These are phyloP conservation scores for Paradendryphiella salina DNA, from an alignment of 2,329 filamentous ascomycete species.

Conservation along the genomic window DNA sequence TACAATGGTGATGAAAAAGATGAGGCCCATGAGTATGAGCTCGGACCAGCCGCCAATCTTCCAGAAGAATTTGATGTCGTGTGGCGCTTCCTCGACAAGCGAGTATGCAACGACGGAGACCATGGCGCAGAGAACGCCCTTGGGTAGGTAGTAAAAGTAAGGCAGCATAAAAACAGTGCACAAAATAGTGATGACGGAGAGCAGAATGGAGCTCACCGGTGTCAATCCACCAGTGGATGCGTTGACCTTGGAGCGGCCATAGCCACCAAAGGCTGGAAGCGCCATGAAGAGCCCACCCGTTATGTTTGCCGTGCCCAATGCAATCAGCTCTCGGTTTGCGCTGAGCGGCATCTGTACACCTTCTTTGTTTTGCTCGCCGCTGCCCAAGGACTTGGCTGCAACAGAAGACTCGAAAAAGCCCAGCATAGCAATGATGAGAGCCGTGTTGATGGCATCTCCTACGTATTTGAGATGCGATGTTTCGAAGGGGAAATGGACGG, in stretches of 20 bases:
- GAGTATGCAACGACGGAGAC: constrained; percentile 95
- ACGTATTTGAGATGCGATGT: constrained; percentile 77
- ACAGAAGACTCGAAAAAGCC: constrained; percentile 99
- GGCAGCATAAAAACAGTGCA: constrained; percentile 82
- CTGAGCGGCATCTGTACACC: constrained; percentile 81
- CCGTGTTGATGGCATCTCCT: constrained; percentile 82
- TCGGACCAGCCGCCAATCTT: constrained; percentile 85
- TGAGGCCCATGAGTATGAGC: constrained; percentile 81
- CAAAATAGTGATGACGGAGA: constrained; percentile 79
- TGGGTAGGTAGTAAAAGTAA: constrained; percentile 95
- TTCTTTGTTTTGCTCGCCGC: constrained; percentile 57
- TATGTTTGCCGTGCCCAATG: constrained; percentile 88
- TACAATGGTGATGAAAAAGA: constrained; percentile 90
- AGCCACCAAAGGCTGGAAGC: constrained; percentile 91
- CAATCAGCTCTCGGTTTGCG: constrained; percentile 90
- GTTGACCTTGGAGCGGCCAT: constrained; percentile 95
- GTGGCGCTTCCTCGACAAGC: constrained; percentile 90
- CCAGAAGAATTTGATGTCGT: constrained; percentile 88
- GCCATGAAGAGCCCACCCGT: constrained; percentile 89
- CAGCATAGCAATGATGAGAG: constrained; percentile 88
- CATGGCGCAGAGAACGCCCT: constrained; percentile 90
- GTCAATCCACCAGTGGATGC: constrained; percentile 87
- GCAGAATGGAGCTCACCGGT: constrained; percentile 87
- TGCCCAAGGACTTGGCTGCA: constrained; percentile 80
- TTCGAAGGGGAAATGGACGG: constrained; percentile 84